Base-by-base conservation (phyloP, 352 stramenopile species). In the Phytopythium aichiense region DNA sequence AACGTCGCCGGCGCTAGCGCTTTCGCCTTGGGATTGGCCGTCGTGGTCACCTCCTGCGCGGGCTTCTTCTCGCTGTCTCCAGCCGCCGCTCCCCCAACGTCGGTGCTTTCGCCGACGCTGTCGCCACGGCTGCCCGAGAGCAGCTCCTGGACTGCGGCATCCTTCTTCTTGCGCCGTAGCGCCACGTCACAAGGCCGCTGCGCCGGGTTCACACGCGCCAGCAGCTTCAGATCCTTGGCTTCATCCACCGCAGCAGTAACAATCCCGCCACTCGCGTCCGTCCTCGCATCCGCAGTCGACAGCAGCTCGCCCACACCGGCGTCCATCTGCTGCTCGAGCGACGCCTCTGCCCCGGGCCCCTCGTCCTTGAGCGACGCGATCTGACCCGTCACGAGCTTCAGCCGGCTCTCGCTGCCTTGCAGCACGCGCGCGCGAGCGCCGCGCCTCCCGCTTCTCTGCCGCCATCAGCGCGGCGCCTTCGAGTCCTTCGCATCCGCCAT, bases 331-430 rank as follows among this genome's bases (percentile, higher is more conserved):
- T 72, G 68, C 51, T 80, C 76, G 31, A 88, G 37, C n/a, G 62
- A 54, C 30, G 30, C 52, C 57, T 72, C 63, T 37, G 76, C 61
- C 0, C 4, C 54, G 38, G 15, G 5, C 52, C 1, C 16, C 30
- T 78, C 68, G 28, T 64, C 46, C 60, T 89, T 81, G 20, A 91
- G 75, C 6, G 80, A 79, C 25, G 69, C 68, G 33, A 89, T 79
- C 61, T 90, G 66, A 12, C 81, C 84, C 59, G 79, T 88, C 25
- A 93, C 58, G 9, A 91, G 65, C 71, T 91, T 82, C 28, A 93
- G 54, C 0, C 84, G 84, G 63, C 58, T 81, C 52, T 90, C 78
- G 20, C 83, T 59, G 12, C 75, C 68, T 18, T 75, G 69, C n/a
- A 93, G 55, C 51, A 93, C 81, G 8, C 79, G 73, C 35, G 81